Conservation (phyloP, 768 basidiomycete species). For the Nidularia sp. region DNA sequence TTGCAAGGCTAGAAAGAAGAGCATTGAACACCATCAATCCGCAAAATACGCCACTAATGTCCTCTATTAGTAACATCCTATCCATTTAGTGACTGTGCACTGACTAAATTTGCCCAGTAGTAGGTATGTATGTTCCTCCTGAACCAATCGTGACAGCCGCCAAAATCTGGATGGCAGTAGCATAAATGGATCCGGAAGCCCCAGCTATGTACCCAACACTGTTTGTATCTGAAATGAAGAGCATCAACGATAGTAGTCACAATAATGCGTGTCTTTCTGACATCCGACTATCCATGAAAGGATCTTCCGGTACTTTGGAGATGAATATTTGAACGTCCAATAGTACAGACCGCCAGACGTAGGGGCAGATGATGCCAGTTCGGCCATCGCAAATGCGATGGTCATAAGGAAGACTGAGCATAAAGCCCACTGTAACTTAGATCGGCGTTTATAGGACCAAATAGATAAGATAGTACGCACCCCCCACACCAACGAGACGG, state of each 20-base stretch:
- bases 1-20: conserved; percentile 47
- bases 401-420: conserved; percentile 41
- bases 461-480: conserved; percentile 19
- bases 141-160: conserved; percentile 32
- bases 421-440: conserved; percentile 37
- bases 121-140: conserved; percentile 5
- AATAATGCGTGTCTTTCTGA: conserved; percentile 20
- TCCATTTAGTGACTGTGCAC: not conserved
- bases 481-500: conserved; percentile 46
- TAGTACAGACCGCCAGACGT: conserved; percentile 57
- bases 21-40: conserved; percentile 45
- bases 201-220: conserved; percentile 38
- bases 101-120: not conserved
- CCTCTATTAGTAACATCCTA: not conserved
- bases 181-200: conserved; percentile 46
- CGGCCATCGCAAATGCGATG: conserved; percentile 46
- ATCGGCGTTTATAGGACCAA: not conserved
- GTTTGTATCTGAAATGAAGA: conserved; percentile 35
- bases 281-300: conserved; percentile 63
- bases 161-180: conserved; percentile 44
- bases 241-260: not conserved
- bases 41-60: conserved; percentile 43
- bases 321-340: conserved; percentile 52
- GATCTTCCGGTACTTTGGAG: conserved; percentile 48
- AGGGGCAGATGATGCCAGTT: conserved; percentile 45